Base-by-base conservation (phyloP, 164 flowering plant species). In the Berberis thunbergii region DNA sequence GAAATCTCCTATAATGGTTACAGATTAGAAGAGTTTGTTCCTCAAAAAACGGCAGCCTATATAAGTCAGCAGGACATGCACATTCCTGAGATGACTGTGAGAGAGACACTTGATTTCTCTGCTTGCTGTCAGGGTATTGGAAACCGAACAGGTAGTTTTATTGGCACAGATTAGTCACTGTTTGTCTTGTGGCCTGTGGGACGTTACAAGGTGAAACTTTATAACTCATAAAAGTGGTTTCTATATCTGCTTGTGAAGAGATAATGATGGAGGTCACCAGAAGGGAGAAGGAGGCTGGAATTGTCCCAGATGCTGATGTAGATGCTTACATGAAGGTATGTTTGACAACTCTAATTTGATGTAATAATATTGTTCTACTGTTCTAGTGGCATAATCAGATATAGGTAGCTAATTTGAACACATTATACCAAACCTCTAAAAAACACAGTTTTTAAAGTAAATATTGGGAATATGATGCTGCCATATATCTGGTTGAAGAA, bases 261-360 rank as follows among this genome's bases (percentile, higher is more conserved):
- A 69, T 81, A 10, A 78, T 87, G 82, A 63, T 50, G 74, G 94
- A 87, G 65, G 77, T 85, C 57, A 71, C 72, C 59, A 76, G 77
- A 75, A 81, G 81, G 70, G 91, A 88, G 70, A 84, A 80, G 68
- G 70, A 77, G 60, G 82, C 77, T 53, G 84, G 89, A 65, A 79
- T 88, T 57, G 67, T 83, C 53, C 89, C 96, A n/a, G 91, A 84
- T 68, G n/a, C 82, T 45, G 91, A 84, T 41, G 53, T 83, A 44
- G 96, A 86, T 71, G 74, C 82, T 40, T 88, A 79, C 73, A 88
- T 88, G 91, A 88, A 88, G 88, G 94, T 84, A 26, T 26, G 26
- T 26, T 26, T 26, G 26, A 26, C 26, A 26, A 26, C 26, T 26
- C 26, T n/a, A n/a, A 26, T 26, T 26, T 26, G 26, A 26, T 26